Base-by-base conservation (phyloP, 1,284 basidiomycete genomes). In the Tilletia horrida region DNA sequence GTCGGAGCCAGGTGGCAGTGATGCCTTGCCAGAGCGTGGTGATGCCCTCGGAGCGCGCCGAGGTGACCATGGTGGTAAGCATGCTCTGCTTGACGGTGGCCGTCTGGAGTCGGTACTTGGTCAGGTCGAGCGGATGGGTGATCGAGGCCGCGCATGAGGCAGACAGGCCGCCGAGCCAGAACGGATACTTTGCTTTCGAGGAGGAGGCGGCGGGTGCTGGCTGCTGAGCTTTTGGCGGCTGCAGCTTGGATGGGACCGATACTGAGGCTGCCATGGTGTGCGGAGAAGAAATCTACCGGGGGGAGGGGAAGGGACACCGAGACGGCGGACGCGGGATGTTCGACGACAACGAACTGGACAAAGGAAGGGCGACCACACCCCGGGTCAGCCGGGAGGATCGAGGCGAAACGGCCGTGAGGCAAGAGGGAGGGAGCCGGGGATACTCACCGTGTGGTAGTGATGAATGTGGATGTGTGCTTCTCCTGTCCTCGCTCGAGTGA, bases 151-250 rank as follows among this genome's bases (percentile, higher is more conserved):
- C 70, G 42, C 64, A 66, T 47, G 74, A 77, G 0, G 81, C 79
- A 4, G 81, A 75, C 0, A 69, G 66, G 8, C 81, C 81, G 27
- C 79, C 80, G 2, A 81, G 74, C 67, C 72, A 81, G 68, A 80
- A 81, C 13, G 65, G 67, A 57, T 75, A 73, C 44, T 72, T 72
- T 61, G 71, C 73, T 13, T 69, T 67, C 11, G 4, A 6, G 4
- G 35, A 40, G 35, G 45, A 66, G 65, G 59, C 21, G 3, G 45
- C 16, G 6, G n/a, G 3, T 27, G 50, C 50, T 27, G 50, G 45
- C 35, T 40, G 45, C 50, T 23, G 50, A 3, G 25, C 21, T 27
- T 18, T 13, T 13, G 50, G 25, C 16, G 50, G 14, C n/a, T 48
- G 45, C 7, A 48, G 45, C 45, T 48, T 4, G 3, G 45, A 48